Percentiles rank a stretch among this genome's conserved stretches.
These are phyloP conservation scores for Ambrosia artemisiifolia DNA, from an alignment of 129 eudicot species.

Conservation along the genomic window DNA sequence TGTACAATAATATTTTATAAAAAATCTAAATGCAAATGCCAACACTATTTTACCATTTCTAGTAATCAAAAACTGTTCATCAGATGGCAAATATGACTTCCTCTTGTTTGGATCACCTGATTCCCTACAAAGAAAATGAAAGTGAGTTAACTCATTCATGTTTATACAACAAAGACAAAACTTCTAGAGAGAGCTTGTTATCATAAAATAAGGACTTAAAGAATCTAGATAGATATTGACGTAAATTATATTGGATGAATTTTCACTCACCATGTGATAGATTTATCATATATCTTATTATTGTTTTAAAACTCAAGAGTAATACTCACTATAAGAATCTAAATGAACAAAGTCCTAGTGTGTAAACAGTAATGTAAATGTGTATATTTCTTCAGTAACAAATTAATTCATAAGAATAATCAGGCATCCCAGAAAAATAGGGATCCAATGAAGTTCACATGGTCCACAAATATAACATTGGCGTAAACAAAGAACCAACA, in stretches of 20 bases:
- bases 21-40: not conserved
- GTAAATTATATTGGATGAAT: not conserved
- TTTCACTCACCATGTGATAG: not conserved
- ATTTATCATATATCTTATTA: not conserved
- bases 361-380: not conserved
- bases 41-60: constrained; percentile 58
- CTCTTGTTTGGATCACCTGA: constrained; percentile 94
- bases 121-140: constrained; percentile 50
- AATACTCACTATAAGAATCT: not conserved
- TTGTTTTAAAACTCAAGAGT: not conserved
- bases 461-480: not conserved
- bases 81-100: constrained; percentile 82
- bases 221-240: not conserved
- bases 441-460: not conserved
- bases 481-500: not conserved
- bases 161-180: constrained; percentile 7
- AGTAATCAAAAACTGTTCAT: constrained; percentile 84
- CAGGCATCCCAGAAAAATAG: not conserved
- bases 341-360: not conserved
- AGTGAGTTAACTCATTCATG: not conserved
- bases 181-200: not conserved
- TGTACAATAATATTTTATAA: not conserved
- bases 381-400: not conserved
- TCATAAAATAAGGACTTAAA: not conserved
- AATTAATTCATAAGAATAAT: not conserved